A percentile compares a stretch with the other conserved stretches of the same genome.
These are phyloP conservation scores for Linum lewisii DNA, from an alignment of 345 rosid genomes.

Conservation along the genomic window DNA sequence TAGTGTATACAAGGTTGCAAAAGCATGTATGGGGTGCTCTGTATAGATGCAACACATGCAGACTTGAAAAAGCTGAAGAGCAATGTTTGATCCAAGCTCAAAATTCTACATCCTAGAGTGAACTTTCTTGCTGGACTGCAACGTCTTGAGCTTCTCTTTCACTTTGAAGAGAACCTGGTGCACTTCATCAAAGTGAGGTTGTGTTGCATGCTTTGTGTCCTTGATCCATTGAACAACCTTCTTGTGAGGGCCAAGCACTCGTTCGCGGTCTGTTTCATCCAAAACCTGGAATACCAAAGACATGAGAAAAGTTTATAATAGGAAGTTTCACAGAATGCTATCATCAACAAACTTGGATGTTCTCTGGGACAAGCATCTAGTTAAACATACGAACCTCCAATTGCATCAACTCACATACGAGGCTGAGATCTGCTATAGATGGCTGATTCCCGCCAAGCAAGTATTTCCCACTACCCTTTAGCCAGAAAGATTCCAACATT, in stretches of 20 bases:
- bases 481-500: constrained; percentile 69
- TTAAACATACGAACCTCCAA: constrained; percentile 41
- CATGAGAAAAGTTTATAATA: not conserved
- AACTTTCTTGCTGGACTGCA: constrained; percentile 13
- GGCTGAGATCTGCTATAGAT: constrained; percentile 78
- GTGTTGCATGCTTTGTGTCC: constrained; percentile 49
- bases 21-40: too few relatives aligned
- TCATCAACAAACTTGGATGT: not conserved
- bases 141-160: constrained; percentile 32
- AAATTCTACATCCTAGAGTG: constrained; percentile 14
- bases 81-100: too few relatives aligned
- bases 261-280: constrained; percentile 48
- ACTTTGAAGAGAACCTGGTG: constrained; percentile 39
- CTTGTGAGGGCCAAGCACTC: constrained; percentile 47
- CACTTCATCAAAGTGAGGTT: constrained; percentile 71
- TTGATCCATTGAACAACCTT: constrained; percentile 75
- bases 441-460: constrained; percentile 68
- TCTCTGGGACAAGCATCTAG: not conserved
- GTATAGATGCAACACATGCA: too few relatives aligned
- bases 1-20: too few relatives aligned
- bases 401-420: constrained; percentile 73
- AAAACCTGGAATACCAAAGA: constrained; percentile 37
- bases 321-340: not conserved
- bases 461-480: constrained; percentile 56
- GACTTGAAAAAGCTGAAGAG: too few relatives aligned